Conservation (phyloP, 2,329 filamentous ascomycete species). For the Verticillium dahliae region DNA sequence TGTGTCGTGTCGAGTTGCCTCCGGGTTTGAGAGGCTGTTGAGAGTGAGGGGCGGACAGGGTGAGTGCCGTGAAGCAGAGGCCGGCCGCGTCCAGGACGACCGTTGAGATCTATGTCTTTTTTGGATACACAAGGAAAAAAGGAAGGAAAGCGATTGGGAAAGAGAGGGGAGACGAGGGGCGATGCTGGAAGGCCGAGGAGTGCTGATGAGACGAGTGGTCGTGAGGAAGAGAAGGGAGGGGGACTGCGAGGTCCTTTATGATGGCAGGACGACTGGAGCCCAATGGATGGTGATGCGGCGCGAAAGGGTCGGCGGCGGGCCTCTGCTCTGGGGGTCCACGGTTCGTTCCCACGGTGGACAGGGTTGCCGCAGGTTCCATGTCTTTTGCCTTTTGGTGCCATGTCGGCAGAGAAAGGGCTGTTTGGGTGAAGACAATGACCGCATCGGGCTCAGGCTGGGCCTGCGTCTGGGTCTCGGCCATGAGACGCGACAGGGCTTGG, state of each 20-base stretch:
- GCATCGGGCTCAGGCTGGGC: background rate
- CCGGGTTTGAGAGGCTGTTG: background rate
- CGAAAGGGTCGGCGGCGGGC: conserved; percentile 1
- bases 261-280: conserved; percentile 8
- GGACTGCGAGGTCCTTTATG: conserved; percentile 12
- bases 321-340: background rate
- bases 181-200: conserved; percentile 1
- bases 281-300: conserved; percentile 13
- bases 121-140: conserved; percentile 1
- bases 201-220: conserved; percentile 8
- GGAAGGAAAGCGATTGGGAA: conserved; percentile 2
- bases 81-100: conserved; percentile 14
- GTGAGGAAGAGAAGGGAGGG: conserved; percentile 3
- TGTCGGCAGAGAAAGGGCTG: background rate
- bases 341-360: background rate
- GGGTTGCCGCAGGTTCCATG: background rate
- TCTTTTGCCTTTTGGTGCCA: background rate
- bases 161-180: background rate
- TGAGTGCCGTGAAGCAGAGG: conserved; percentile 15
- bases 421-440: background rate
- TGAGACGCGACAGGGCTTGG: background rate
- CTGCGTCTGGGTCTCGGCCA: background rate
- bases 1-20: background rate
- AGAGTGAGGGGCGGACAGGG: conserved; percentile 7
- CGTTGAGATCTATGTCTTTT: conserved; percentile 16